A percentile compares a stretch with the other conserved stretches of the same genome.
Conservation (phyloP, 179 eudicot species). For the Vitellaria paradoxa region DNA sequence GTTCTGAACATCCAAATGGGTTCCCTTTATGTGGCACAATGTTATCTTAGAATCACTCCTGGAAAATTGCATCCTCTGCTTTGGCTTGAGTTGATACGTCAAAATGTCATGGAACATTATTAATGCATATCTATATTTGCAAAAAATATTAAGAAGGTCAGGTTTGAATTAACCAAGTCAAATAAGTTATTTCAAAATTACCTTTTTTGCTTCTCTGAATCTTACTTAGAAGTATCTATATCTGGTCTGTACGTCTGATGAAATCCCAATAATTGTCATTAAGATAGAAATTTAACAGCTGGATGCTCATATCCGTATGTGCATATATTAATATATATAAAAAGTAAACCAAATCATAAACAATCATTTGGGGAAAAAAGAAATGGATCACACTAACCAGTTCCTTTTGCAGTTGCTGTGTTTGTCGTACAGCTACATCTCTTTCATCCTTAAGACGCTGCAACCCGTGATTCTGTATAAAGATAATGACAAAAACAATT, state of each 20-base stretch:
- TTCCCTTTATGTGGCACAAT: neutral
- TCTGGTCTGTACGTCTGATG: neutral
- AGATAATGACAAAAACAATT: neutral
- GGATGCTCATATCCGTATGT: neutral
- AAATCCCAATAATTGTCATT: neutral
- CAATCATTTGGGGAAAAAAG: neutral
- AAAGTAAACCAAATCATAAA: neutral
- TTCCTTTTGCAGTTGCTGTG: constrained; percentile 66
- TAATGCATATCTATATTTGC: neutral
- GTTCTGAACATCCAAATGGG: neutral
- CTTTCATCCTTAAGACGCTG: constrained; percentile 63
- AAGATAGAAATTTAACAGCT: neutral
- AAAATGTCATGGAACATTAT: neutral
- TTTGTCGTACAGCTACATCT: constrained; percentile 66
- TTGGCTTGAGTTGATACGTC: neutral
- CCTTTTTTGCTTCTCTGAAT: neutral
- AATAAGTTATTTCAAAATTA: neutral
- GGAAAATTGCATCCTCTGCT: neutral
- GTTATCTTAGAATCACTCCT: neutral
- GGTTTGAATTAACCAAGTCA: neutral
- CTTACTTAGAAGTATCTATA: neutral
- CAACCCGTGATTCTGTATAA: constrained; percentile 40
- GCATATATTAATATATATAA: neutral
- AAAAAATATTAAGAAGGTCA: neutral
- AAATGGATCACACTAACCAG: constrained; percentile 39